A percentile compares a stretch with the other conserved stretches of the same genome.
phyloP scores from a whole-genome alignment of 108 stramenopile genomes.

The Thalassiosira profunda region DNA sequence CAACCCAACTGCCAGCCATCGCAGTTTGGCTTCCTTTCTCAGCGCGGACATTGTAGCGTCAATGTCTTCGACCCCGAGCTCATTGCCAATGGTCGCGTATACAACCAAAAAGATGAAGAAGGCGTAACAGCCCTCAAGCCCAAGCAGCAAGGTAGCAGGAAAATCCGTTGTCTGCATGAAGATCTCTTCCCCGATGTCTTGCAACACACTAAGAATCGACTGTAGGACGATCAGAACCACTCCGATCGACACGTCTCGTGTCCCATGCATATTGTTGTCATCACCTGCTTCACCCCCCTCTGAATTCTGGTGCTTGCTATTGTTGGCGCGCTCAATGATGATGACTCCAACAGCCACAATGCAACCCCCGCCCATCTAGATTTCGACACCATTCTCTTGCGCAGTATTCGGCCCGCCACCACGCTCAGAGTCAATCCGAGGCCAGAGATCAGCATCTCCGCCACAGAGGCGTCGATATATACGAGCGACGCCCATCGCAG shows the following conservation, averaged over 20 bases:
- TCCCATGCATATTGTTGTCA: slow-evolving; percentile 1
- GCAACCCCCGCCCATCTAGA: slow-evolving; percentile 42
- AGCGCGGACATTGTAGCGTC: slow-evolving; percentile 1
- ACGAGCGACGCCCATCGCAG: slow-evolving; percentile 49
- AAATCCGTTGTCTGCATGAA: slow-evolving; percentile 55
- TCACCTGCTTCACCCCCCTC: no score
- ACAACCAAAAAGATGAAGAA: slow-evolving; percentile 27
- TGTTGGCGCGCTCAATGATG: slow-evolving; percentile 17
- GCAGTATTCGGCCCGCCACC: slow-evolving; percentile 23
- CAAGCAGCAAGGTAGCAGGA: slow-evolving; percentile 44
- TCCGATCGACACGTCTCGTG: slow-evolving; percentile 21
- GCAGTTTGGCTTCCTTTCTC: neutral
- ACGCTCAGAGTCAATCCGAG: slow-evolving; percentile 43
- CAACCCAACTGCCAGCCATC: neutral
- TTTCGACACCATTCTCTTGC: slow-evolving; percentile 22
- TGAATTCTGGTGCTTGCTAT: neutral
- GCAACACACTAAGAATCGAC: slow-evolving; percentile 36
- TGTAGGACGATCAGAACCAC: slow-evolving; percentile 40
- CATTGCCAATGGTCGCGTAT: slow-evolving; percentile 8
- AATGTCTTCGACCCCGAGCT: slow-evolving; percentile 15
- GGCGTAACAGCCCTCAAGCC: slow-evolving; percentile 51
- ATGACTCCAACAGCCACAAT: slow-evolving; percentile 33
- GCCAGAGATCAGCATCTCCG: slow-evolving; percentile 56
- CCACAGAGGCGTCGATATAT: slow-evolving; percentile 41
- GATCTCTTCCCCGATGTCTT: slow-evolving; percentile 51